Evolutionary conservation across 371 early-diverging fungal genomes (phyloP), one percentile per base, ranked within the genome.

Genomic region (Syncephalastrum sp.): DNA sequence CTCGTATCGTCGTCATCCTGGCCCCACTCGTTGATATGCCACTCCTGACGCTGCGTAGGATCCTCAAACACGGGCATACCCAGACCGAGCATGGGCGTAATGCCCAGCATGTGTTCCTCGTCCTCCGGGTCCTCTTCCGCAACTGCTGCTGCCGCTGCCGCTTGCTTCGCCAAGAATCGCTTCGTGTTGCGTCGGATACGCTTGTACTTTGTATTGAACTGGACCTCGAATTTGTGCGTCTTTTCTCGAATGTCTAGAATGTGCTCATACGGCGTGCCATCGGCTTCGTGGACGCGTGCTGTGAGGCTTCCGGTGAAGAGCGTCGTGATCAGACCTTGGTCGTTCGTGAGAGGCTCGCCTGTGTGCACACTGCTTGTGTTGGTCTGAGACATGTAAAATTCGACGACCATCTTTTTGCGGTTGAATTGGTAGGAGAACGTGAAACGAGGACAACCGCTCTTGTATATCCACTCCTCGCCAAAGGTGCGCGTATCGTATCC

Each of bases 161-260:
- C 84, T 71, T 90, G 90, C 42, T 89, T 86, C 49, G 85, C 83
- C 54, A 87, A 82, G 70, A 92, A 92, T 47, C 91, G 77, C 58
- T 91, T 91, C 5, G 91, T 93, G 62, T 85, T 89, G 38, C 94
- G 83, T 21, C 94, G 82, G 61, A 93, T 94, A 64, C 96, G 90
- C 78, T 96, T 96, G 70, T 96, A 96, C 68, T 96, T 96, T 13
- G 97, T 95, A 67, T 98, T 94, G 73, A 95, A 98, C 56, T 88
- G 91, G 6, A 98, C 89, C 62, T 96, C 94, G 57, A 90, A 93
- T 47, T 86, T 83, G 63, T 94, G 84, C 16, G 74, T 61, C 33
- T 91, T 67, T 44, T 17, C 4, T n/a, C 29, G 89, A 42, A 98
- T 90, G 45, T 90, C 88, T n/a, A 98, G 74, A 25, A 95, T 91